Evolutionary conservation across 306 rosid genomes (phyloP).

Genomic region (Medicago truncatula): DNA sequence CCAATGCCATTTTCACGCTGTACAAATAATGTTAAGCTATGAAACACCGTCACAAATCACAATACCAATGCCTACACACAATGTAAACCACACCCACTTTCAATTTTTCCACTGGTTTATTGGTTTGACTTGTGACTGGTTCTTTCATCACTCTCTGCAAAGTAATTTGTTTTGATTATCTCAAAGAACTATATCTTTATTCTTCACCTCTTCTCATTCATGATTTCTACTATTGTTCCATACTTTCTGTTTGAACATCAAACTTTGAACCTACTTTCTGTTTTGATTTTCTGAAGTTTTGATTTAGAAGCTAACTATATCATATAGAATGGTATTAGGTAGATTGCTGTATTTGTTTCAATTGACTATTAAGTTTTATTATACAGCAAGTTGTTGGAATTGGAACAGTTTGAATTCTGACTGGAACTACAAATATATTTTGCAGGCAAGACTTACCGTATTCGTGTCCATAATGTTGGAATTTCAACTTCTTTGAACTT

Average conservation of each 20-base stretch:
- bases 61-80: not conserved
- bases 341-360: too few species aligned
- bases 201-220: not conserved
- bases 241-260: not conserved
- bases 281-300: too few species aligned
- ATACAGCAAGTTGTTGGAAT: not conserved
- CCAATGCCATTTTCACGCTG: not conserved
- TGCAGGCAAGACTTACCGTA: conserved; percentile 85
- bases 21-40: not conserved
- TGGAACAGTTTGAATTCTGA: conserved; percentile 22
- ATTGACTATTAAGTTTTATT: not conserved
- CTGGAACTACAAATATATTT: conserved; percentile 25
- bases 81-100: not conserved
- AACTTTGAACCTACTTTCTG: not conserved
- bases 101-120: not conserved
- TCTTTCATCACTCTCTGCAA: not conserved
- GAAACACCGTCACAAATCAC: not conserved
- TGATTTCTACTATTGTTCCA: too few species aligned
- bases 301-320: too few species aligned
- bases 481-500: conserved; percentile 83
- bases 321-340: too few species aligned
- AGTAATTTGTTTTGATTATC: not conserved
- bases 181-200: not conserved
- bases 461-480: conserved; percentile 90
- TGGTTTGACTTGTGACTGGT: not conserved